Base-by-base conservation (phyloP, 306 rosid species). In the Vigna nakashimae region DNA sequence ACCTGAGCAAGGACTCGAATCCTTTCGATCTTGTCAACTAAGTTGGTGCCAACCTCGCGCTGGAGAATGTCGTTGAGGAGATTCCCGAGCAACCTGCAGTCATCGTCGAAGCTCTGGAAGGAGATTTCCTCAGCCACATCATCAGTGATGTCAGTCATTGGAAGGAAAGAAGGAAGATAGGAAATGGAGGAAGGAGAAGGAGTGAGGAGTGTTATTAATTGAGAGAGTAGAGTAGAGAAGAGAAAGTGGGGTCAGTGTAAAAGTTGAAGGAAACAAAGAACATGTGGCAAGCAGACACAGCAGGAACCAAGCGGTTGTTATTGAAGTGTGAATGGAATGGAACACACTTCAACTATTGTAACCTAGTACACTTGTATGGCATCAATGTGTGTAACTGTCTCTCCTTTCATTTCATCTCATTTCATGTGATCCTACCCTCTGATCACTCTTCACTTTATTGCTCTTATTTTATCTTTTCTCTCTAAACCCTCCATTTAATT, bases 111-210 rank as follows among this genome's bases (percentile, higher is more conserved):
- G 87, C 76, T 88, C 91, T 94, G 97, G 69, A 94, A 94, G 20
- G 96, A 92, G 74, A 94, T 92, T 83, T 94, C 98, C 84, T 92
- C 97, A 0, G 97, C 97, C 48, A 94, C 89, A 46, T 94, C 98
- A 34, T 94, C 98, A 2, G 96, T 94, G 13, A 92, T 92, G 83
- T 94, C 98, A 60, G 98, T 88, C 98, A 94, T 94, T 79, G 80
- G 16, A 18, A 13, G 18, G 43, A 28, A 28, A 10, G 15, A 45
- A 11, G 6, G 11, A 22, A 67, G 57, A 68, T 66, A 66, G 72
- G 28, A 66, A 65, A 42, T 15, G 43, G 73, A 20, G 14, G 6
- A 55, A 38, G 14, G 17, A 22, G 78, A 11, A 60, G 17, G 45
- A 60, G 45, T 60, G 67, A 30, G 20, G 15, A 45, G 22, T 11